phyloP scores from a whole-genome alignment of 306 rosid species.

The Dalbergia oliveri region DNA sequence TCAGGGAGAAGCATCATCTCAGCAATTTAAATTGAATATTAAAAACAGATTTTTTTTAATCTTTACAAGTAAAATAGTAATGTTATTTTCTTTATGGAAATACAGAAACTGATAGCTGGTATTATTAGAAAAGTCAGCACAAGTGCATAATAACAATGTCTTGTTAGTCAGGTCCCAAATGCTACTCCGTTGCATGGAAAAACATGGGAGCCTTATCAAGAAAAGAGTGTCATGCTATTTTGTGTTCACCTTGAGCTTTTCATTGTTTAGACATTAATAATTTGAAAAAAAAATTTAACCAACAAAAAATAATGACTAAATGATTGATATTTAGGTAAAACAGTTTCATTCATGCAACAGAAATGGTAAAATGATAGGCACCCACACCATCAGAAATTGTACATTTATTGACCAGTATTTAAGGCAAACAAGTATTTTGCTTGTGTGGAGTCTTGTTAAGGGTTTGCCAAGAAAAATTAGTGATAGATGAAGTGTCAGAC shows the following conservation, averaged over 20 bases:
- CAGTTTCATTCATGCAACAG: conserved; percentile 28
- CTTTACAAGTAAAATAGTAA: not conserved
- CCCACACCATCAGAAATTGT: conserved; percentile 9
- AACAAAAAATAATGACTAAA: not conserved
- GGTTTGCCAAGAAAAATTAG: not conserved
- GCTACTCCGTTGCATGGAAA: conserved; percentile 2
- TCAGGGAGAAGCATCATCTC: not conserved
- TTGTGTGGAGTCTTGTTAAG: not conserved
- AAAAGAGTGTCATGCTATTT: conserved; percentile 1
- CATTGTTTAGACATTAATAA: conserved; percentile 11
- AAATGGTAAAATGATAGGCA: conserved; percentile 5
- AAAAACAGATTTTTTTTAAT: no score
- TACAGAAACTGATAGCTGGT: not conserved
- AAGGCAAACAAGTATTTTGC: not conserved
- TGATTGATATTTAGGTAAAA: conserved; percentile 17
- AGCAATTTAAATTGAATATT: no score
- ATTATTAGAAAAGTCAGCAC: not conserved
- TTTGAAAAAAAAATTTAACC: not conserved
- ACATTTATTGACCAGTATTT: conserved; percentile 3
- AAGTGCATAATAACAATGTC: not conserved
- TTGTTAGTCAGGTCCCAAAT: conserved; percentile 1
- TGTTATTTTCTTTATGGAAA: not conserved
- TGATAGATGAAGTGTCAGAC: not conserved
- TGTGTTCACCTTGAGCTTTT: conserved; percentile 10
- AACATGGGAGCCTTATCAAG: conserved; percentile 8